phyloP scores from a whole-genome alignment of 345 rosid species.

The Eutrema heterophyllum region DNA sequence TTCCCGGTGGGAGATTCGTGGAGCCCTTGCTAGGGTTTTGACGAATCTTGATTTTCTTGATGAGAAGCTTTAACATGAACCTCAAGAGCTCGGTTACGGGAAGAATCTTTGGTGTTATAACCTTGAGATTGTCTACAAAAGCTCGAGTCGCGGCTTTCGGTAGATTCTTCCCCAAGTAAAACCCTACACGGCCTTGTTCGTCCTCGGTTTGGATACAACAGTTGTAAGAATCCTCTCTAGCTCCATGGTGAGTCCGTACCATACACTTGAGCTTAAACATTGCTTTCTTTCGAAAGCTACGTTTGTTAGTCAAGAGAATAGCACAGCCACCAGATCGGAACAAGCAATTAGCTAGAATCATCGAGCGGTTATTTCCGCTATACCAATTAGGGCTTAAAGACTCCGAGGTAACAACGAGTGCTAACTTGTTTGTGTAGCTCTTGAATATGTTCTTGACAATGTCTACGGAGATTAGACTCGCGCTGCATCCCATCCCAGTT shows the following conservation, averaged over 20 bases:
- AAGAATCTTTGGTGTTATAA: slow-evolving; percentile 65
- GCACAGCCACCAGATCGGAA: slow-evolving; percentile 85
- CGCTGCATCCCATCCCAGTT: slow-evolving; percentile 93
- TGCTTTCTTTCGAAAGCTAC: slow-evolving; percentile 38
- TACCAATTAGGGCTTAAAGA: slow-evolving; percentile 85
- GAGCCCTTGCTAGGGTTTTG: slow-evolving; percentile 22
- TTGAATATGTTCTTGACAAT: slow-evolving; percentile 60
- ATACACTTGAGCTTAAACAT: slow-evolving; percentile 70
- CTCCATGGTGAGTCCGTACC: slow-evolving; percentile 87
- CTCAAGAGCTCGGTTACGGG: slow-evolving; percentile 69
- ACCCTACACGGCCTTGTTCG: slow-evolving; percentile 54
- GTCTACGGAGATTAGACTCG: slow-evolving; percentile 72
- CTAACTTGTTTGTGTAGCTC: slow-evolving; percentile 43
- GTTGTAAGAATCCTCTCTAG: slow-evolving; percentile 58
- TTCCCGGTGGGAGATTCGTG: not conserved
- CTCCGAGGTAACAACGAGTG: slow-evolving; percentile 69
- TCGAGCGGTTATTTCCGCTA: slow-evolving; percentile 69
- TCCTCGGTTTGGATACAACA: slow-evolving; percentile 78
- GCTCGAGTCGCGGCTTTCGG: slow-evolving; percentile 78
- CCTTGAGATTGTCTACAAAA: slow-evolving; percentile 67
- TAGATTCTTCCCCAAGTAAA: slow-evolving; percentile 64
- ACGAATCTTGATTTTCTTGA: slow-evolving; percentile 33
- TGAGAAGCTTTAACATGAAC: slow-evolving; percentile 30
- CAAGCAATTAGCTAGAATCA: slow-evolving; percentile 82
- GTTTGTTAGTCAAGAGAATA: slow-evolving; percentile 67